Evolutionary conservation across 1,284 basidiomycete genomes (phyloP).

Genomic region (Agroathelia rolfsii): DNA sequence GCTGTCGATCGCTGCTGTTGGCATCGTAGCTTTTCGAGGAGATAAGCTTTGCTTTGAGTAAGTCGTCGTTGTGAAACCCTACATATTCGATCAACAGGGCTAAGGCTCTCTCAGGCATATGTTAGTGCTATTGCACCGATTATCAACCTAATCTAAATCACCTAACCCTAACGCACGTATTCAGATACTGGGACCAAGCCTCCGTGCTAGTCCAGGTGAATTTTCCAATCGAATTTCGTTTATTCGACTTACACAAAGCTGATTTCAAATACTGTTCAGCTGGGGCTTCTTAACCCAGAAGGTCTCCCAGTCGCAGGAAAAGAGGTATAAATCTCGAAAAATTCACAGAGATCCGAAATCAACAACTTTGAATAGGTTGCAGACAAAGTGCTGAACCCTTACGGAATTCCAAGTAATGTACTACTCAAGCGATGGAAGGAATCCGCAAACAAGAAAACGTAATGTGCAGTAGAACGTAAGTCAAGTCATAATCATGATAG

Average conservation of each 20-base stretch:
- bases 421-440: constrained; percentile 29
- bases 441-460: no score
- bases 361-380: no score
- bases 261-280: constrained; percentile 18
- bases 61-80: constrained; percentile 14
- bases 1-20: constrained; percentile 38
- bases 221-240: not conserved
- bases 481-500: no score
- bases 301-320: constrained; percentile 28
- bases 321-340: no score
- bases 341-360: no score
- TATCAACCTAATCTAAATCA: constrained; percentile 4
- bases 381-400: constrained; percentile 33
- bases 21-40: constrained; percentile 40
- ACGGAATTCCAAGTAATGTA: constrained; percentile 29
- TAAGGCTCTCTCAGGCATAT: constrained; percentile 4
- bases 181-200: constrained; percentile 40
- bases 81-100: not conserved
- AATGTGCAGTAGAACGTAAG: no score
- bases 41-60: constrained; percentile 44
- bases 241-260: no score
- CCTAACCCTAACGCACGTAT: not conserved
- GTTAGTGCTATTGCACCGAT: constrained; percentile 1
- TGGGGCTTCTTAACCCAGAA: constrained; percentile 25
- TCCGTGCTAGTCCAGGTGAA: constrained; percentile 31